A percentile compares a stretch with the other conserved stretches of the same genome.
Evolutionary conservation across 306 rosid genomes (phyloP).

Genomic region (Prunus campanulata): DNA sequence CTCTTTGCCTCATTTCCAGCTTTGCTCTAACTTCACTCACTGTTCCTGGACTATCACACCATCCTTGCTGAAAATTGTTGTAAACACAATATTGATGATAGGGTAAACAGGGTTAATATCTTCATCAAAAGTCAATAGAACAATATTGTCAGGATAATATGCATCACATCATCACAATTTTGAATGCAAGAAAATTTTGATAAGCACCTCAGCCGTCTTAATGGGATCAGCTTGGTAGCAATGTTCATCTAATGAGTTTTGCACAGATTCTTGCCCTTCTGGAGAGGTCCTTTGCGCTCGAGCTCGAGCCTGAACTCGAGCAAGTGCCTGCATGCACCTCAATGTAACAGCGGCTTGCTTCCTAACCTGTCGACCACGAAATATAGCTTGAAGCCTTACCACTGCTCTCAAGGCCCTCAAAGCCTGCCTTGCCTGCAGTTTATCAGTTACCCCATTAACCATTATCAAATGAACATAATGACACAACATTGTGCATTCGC

Average conservation of each 20-base stretch:
- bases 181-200: neutral
- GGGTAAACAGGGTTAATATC: neutral
- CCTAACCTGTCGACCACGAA: slow-evolving; percentile 73
- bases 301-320: slow-evolving; percentile 67
- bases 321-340: slow-evolving; percentile 95
- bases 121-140: neutral
- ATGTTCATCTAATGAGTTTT: slow-evolving; percentile 31
- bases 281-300: slow-evolving; percentile 44
- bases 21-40: slow-evolving; percentile 58
- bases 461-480: neutral
- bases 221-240: slow-evolving; percentile 44
- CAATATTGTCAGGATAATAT: neutral
- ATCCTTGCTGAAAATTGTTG: slow-evolving; percentile 54
- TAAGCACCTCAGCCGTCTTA: slow-evolving; percentile 63
- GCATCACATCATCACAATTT: neutral
- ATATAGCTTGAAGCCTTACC: slow-evolving; percentile 93
- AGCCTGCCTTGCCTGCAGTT: slow-evolving; percentile 68
- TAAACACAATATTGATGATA: neutral
- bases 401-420: slow-evolving; percentile 82
- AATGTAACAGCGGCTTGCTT: slow-evolving; percentile 90
- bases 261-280: slow-evolving; percentile 30
- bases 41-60: slow-evolving; percentile 79
- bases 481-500: neutral
- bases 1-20: slow-evolving; percentile 70
- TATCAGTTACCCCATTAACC: neutral